Evolutionary conservation across 371 early-diverging fungal genomes (phyloP), one percentile per base, ranked within the genome.

Genomic region (Apophysomyces elegans): DNA sequence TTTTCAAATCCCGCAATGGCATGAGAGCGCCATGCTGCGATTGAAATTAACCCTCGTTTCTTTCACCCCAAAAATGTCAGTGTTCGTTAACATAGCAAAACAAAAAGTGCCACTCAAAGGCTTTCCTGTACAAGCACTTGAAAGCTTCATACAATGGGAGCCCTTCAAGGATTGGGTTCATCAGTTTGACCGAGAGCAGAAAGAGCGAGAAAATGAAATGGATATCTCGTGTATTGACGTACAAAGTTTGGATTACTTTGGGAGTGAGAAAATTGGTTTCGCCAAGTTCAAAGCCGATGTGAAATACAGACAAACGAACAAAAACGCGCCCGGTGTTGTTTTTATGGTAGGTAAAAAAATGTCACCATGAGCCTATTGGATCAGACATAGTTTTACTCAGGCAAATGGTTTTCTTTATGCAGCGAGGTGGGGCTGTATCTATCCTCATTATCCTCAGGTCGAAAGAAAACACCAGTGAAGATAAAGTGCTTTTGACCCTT

Each of bases 391-490:
- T 26, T 26, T 26, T 26, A 26, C 32, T 26, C 3, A 26, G 16
- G 18, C 38, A 13, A 37, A 44, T 38, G n/a, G 7, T 26, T 26
- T 26, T 26, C 32, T 26, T 26, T 26, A 47, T 36, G 44, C 45
- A 90, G 88, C 82, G 95, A 46, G 95, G 95, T 9, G 91, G 90
- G 0, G 82, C 94, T 7, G 91, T 91, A 2, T 89, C 91, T 0
- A 80, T 93, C 37, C 69, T 95, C 61, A 62, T 94, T 16, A 72
- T 93, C 14, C 68, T 95, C 12, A 71, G 80, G 63, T 71, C 83
- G 8, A 61, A 62, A 21, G 63, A 65, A 5, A 60, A 80, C 36
- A 81, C 78, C 14, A 16, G 58, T 11, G 73, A 77, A 2, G 87
- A 84, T 35, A 84, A 81, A 14, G 78, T 87, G 14, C 75, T 93